These are phyloP conservation scores for Panellus pusillus DNA, from an alignment of 768 basidiomycete genomes.

Conservation along the genomic window DNA sequence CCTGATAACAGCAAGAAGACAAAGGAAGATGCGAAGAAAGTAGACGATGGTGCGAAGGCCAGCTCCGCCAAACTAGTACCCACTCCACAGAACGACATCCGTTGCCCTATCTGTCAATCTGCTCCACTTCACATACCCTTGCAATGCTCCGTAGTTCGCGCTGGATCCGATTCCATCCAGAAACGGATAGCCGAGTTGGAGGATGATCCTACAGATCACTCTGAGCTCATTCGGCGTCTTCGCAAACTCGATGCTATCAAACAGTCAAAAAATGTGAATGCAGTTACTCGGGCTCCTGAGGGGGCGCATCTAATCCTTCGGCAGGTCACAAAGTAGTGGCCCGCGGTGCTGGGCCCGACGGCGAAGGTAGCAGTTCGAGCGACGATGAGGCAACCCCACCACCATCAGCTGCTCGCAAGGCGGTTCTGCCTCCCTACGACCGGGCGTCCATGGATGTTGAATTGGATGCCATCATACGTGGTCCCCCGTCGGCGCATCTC, in stretches of 20 bases:
- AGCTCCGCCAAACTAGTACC: neutral
- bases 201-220: constrained; percentile 25
- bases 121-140: constrained; percentile 48
- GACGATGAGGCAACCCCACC: constrained; percentile 10
- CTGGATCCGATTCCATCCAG: constrained; percentile 43
- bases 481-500: constrained; percentile 33
- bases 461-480: constrained; percentile 44
- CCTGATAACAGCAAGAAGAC: neutral
- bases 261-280: constrained; percentile 12
- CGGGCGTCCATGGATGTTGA: constrained; percentile 14
- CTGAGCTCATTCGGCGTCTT: constrained; percentile 41
- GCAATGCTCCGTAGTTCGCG: constrained; percentile 47
- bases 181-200: constrained; percentile 46
- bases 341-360: neutral
- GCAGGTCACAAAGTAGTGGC: constrained; percentile 3
- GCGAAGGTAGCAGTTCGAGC: constrained; percentile 10
- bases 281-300: neutral
- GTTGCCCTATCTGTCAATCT: constrained; percentile 48
- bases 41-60: too few species aligned
- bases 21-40: too few species aligned
- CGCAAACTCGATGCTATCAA: constrained; percentile 23
- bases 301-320: constrained; percentile 13
- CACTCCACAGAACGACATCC: neutral
- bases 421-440: neutral
- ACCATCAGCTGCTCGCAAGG: constrained; percentile 1